phyloP scores from a whole-genome alignment of 345 rosid genomes.

The Eucalyptus rudis region DNA sequence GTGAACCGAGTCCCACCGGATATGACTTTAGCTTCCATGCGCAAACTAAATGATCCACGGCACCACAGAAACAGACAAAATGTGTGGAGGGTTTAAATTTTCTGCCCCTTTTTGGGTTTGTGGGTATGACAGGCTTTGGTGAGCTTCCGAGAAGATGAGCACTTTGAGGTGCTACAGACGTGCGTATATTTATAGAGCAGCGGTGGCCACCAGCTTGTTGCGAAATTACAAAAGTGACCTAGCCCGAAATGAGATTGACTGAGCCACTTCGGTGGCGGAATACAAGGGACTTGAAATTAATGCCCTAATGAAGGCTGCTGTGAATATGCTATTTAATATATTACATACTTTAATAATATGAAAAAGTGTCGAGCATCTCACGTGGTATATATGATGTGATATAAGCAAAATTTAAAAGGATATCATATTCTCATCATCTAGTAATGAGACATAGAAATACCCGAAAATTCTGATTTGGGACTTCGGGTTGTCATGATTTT shows the following conservation, averaged over 20 bases:
- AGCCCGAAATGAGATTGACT: too few species aligned
- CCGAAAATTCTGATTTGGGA: background rate
- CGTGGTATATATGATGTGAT: background rate
- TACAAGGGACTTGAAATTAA: too few species aligned
- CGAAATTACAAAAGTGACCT: too few species aligned
- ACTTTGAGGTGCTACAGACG: background rate
- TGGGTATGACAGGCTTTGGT: background rate
- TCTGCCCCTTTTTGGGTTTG: background rate
- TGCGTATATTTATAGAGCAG: background rate
- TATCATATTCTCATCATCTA: background rate
- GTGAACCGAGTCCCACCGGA: slow-evolving; percentile 40
- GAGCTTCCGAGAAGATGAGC: background rate
- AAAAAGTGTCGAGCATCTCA: background rate
- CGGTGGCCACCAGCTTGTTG: too few species aligned
- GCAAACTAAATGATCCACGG: background rate
- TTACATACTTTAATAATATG: background rate
- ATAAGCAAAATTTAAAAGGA: background rate
- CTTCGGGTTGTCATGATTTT: background rate
- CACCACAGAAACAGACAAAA: background rate
- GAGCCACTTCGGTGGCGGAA: too few species aligned
- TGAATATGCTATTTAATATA: too few species aligned
- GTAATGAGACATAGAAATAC: background rate
- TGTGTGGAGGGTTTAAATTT: background rate
- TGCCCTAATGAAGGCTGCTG: too few species aligned
- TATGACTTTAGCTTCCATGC: slow-evolving; percentile 46